Percentiles rank a stretch among this genome's conserved stretches.
These are phyloP conservation scores for Phylloboletellus chloephorus DNA, from an alignment of 1,284 basidiomycete species.

Conservation along the genomic window DNA sequence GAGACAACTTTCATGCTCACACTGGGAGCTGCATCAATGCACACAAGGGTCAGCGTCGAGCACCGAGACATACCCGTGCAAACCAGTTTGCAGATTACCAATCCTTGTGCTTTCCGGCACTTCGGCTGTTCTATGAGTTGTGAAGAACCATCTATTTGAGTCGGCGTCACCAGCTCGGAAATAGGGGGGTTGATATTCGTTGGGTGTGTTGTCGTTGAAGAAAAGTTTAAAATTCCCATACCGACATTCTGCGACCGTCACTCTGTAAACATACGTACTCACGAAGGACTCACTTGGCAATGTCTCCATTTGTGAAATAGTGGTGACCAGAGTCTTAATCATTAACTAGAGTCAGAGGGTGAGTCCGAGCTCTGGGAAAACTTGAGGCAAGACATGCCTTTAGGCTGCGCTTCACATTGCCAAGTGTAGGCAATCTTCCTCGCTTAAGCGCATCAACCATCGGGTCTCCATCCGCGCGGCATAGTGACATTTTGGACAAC, in stretches of 20 bases:
- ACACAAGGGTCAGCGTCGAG: background rate
- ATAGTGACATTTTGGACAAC: conserved; percentile 46
- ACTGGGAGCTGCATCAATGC: conserved; percentile 33
- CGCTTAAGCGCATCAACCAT: conserved; percentile 48
- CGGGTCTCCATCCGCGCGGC: conserved; percentile 42
- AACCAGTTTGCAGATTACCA: conserved; percentile 61
- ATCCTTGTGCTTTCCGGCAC: conserved; percentile 65
- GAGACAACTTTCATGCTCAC: conserved; percentile 67
- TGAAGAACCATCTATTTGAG: conserved; percentile 70
- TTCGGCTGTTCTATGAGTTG: conserved; percentile 64
- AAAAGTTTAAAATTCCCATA: conserved; percentile 81
- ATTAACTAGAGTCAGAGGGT: conserved; percentile 41
- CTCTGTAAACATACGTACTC: background rate
- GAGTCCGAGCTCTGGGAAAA: background rate
- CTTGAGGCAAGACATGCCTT: conserved; percentile 41
- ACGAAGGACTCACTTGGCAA: conserved; percentile 54
- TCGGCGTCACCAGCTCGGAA: conserved; percentile 63
- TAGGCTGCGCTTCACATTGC: conserved; percentile 68
- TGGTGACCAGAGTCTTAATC: conserved; percentile 67
- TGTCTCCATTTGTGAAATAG: conserved; percentile 70
- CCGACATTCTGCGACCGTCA: conserved; percentile 50
- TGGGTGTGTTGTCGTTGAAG: conserved; percentile 69
- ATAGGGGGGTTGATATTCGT: conserved; percentile 71
- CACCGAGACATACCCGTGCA: conserved; percentile 52
- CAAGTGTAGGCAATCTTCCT: conserved; percentile 59